These are phyloP conservation scores for Baeospora myosura DNA, from an alignment of 1,284 basidiomycete genomes.

Conservation along the genomic window DNA sequence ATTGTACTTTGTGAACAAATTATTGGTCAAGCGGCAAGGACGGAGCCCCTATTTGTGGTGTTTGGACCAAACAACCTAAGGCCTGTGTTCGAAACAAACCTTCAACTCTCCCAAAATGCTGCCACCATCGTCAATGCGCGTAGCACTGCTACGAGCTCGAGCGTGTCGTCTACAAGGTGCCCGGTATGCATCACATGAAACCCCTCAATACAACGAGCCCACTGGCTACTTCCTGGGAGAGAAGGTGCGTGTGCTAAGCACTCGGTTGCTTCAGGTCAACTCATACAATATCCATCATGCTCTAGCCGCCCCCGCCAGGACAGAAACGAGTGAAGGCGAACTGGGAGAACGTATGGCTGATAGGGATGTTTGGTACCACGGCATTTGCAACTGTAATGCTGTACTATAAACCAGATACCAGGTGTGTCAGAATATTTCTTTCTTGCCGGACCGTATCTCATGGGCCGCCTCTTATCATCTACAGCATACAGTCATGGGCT, in stretches of 20 bases:
- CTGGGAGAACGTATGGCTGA: slow-evolving; percentile 86
- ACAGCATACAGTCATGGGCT: slow-evolving; percentile 85
- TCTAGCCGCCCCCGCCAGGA: slow-evolving; percentile 66
- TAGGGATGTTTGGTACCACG: slow-evolving; percentile 89
- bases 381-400: slow-evolving; percentile 68
- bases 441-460: slow-evolving; percentile 3
- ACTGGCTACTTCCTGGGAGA: slow-evolving; percentile 84
- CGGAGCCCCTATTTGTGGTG: background rate
- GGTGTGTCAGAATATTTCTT: slow-evolving; percentile 63
- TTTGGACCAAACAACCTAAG: background rate
- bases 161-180: slow-evolving; percentile 25
- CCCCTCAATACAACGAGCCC: slow-evolving; percentile 82
- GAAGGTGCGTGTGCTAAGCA: slow-evolving; percentile 50
- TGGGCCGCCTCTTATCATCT: slow-evolving; percentile 3
- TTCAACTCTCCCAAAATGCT: slow-evolving; percentile 21
- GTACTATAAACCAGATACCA: slow-evolving; percentile 95
- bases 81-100: too few species aligned
- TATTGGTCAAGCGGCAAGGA: background rate
- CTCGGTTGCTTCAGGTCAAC: slow-evolving; percentile 5
- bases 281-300: slow-evolving; percentile 7
- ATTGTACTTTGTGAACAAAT: too few species aligned
- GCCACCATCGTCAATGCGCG: slow-evolving; percentile 31
- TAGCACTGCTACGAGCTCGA: slow-evolving; percentile 23
- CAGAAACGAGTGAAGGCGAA: slow-evolving; percentile 81
- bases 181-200: slow-evolving; percentile 68